Percentiles rank a stretch among this genome's conserved stretches.
These are phyloP conservation scores for Fraxinus greggii DNA, from an alignment of 305 asterid species.

Conservation along the genomic window DNA sequence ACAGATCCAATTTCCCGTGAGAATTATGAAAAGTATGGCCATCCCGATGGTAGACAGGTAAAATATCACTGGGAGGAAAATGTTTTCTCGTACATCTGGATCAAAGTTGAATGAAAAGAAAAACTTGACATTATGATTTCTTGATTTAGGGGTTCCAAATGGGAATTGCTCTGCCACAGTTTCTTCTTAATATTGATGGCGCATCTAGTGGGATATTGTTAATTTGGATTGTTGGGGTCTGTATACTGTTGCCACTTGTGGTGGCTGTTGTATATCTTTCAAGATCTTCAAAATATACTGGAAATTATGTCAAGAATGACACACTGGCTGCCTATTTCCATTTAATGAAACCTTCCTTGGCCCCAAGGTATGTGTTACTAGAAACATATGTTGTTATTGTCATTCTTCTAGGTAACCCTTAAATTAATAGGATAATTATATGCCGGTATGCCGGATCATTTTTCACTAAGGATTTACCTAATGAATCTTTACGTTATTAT, in stretches of 20 bases:
- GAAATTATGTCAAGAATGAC: slow-evolving; percentile 73
- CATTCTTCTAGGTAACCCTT: slow-evolving; percentile 12
- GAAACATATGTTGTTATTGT: neutral
- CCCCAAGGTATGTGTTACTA: slow-evolving; percentile 62
- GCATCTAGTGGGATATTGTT: slow-evolving; percentile 70
- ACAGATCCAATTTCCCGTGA: slow-evolving; percentile 96
- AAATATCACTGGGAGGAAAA: slow-evolving; percentile 16
- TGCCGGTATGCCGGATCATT: neutral
- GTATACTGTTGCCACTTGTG: slow-evolving; percentile 71
- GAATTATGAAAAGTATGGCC: slow-evolving; percentile 94
- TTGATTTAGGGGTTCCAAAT: slow-evolving; percentile 83
- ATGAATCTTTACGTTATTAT: neutral
- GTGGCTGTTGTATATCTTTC: slow-evolving; percentile 69
- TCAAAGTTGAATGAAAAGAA: slow-evolving; percentile 2
- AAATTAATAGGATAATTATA: slow-evolving; percentile 11
- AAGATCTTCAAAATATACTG: slow-evolving; percentile 71
- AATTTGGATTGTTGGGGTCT: slow-evolving; percentile 66
- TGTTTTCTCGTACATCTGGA: slow-evolving; percentile 7
- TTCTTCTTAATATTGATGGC: slow-evolving; percentile 71
- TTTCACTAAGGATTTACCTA: neutral
- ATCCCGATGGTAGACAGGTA: slow-evolving; percentile 99
- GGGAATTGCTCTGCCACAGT: slow-evolving; percentile 91
- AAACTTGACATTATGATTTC: slow-evolving; percentile 8
- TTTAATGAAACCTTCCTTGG: slow-evolving; percentile 83
- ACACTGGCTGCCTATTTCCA: slow-evolving; percentile 73